Conservation (phyloP, 1,284 basidiomycete species). For the Neonothopanus nambi region DNA sequence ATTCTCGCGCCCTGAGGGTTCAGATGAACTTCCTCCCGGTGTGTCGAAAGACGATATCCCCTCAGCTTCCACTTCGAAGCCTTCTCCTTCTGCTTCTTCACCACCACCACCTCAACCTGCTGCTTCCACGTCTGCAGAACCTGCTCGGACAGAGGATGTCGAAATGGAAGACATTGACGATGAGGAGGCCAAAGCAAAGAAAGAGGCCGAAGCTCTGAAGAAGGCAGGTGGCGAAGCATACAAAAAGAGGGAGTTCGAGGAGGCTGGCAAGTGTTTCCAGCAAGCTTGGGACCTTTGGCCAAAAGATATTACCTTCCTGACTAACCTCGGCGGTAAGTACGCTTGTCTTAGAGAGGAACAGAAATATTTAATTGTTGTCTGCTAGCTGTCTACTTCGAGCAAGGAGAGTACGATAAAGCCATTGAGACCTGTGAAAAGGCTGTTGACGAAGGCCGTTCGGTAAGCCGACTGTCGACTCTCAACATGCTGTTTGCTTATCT, state of each 20-base stretch:
- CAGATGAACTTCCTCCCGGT: conserved; percentile 76
- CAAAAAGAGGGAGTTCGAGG: conserved; percentile 81
- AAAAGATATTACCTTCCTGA: conserved; percentile 93
- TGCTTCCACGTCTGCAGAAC: conserved; percentile 28
- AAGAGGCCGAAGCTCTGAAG: conserved; percentile 78
- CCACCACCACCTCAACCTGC: conserved; percentile 40
- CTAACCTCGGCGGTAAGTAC: conserved; percentile 79
- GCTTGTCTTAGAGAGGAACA: background rate
- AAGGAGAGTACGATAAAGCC: conserved; percentile 87
- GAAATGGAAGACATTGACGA: conserved; percentile 62
- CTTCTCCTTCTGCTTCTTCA: conserved; percentile 44
- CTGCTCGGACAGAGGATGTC: conserved; percentile 50
- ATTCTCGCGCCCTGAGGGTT: conserved; percentile 83
- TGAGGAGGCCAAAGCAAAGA: conserved; percentile 69
- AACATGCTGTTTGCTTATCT: background rate
- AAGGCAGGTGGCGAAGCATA: conserved; percentile 80
- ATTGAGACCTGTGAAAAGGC: conserved; percentile 95
- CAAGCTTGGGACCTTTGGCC: conserved; percentile 94
- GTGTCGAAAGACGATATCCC: conserved; percentile 39
- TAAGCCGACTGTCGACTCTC: conserved; percentile 30
- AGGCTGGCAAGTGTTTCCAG: conserved; percentile 72
- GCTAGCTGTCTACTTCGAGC: conserved; percentile 89
- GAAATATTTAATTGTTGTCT: background rate
- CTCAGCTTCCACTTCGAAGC: conserved; percentile 39
- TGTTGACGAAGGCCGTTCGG: conserved; percentile 87